Evolutionary conservation across 345 rosid species (phyloP), one percentile per base, ranked within the genome.

Genomic region (Diplotaxis tenuifolia): DNA sequence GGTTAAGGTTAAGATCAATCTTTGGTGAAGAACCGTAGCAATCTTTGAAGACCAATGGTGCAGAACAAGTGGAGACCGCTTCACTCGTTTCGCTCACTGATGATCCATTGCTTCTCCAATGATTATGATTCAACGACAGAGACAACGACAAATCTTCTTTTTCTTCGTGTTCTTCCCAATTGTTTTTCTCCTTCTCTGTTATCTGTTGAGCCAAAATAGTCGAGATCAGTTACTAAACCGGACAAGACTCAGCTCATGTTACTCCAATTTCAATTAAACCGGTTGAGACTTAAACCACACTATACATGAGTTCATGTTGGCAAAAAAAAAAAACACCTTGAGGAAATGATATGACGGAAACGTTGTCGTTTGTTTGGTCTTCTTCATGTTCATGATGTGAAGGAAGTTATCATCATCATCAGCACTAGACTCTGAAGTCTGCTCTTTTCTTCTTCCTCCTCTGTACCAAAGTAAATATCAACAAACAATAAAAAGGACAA

Each of bases 41-140:
- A 38, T 80, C 89, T 63, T 79, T 80, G 59, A 55, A 65, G 64
- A 52, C 16, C 32, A 72, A 77, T 52, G 87, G 79, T 68, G 75
- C 74, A 2, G 83, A 50, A 62, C 79, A 77, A 0, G 83, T 82
- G 5, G 94, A 92, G 76, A 92, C 72, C 4, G 83, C 86, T 78
- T 92, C 98, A 42, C 92, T 87, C 7, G 79, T 80, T 21, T 86
- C 96, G 16, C 98, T 88, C 12, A 83, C 61, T 0, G 87, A 82
- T 19, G 91, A 84, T 23, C 79, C 83, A 16, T 82, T 82, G 78
- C 83, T 81, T 63, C 80, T 83, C 3, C 87, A 82, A 0, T 83
- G 83, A 15, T 73, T 83, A 72, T 72, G 81, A 40, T 78, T 78
- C 56, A 86, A 36, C 6, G 98, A 81, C 1, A 90, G 88, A 7